Conservation (phyloP, 768 basidiomycete genomes). For the Polyporus arcularius region DNA sequence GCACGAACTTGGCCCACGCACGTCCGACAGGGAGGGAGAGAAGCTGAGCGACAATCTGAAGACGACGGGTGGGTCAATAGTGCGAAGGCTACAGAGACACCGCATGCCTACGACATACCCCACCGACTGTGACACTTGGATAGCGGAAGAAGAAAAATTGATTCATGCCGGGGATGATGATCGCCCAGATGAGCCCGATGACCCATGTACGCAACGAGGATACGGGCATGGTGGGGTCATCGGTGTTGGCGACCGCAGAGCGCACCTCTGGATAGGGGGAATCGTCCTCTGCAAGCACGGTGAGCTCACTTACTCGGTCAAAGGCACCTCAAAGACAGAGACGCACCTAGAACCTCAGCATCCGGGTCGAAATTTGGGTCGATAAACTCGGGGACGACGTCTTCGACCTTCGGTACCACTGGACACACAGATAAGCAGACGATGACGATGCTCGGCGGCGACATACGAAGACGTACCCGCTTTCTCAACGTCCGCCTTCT, state of each 20-base stretch:
- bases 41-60: constrained; percentile 67
- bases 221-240: constrained; percentile 60
- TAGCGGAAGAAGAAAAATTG: constrained; percentile 81
- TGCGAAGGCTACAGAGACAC: constrained; percentile 2
- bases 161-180: constrained; percentile 61
- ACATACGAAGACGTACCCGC: constrained; percentile 5
- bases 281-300: constrained; percentile 24
- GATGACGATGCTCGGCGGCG: too few relatives aligned
- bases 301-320: neutral
- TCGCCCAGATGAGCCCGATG: constrained; percentile 54
- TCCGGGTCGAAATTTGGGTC: constrained; percentile 39
- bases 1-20: constrained; percentile 53
- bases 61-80: neutral
- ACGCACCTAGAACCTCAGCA: constrained; percentile 26
- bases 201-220: constrained; percentile 46
- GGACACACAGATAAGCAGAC: neutral
- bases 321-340: neutral
- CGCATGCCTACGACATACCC: constrained; percentile 30
- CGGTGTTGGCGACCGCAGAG: constrained; percentile 60
- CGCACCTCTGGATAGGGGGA: constrained; percentile 35
- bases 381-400: constrained; percentile 27
- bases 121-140: constrained; percentile 63
- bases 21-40: constrained; percentile 71
- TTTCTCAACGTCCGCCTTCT: constrained; percentile 17
- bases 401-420: constrained; percentile 4